phyloP scores from a whole-genome alignment of 805 yeast genomes.

The Saturnispora hagleri region DNA sequence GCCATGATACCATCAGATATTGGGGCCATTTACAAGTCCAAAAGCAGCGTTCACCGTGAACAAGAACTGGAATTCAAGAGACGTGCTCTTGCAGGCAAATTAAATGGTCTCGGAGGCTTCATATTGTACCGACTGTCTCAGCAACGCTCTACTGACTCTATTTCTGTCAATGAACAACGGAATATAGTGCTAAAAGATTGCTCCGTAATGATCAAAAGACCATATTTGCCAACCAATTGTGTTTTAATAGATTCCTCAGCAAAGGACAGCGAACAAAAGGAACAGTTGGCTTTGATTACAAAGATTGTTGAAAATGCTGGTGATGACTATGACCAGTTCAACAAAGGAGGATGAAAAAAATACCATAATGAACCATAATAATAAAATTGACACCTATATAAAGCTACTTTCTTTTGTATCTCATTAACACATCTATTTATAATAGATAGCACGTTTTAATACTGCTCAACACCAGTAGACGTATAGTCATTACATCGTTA shows the following conservation, averaged over 20 bases:
- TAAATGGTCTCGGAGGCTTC: neutral
- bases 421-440: neutral
- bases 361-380: slow-evolving; percentile 1
- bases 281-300: slow-evolving; percentile 29
- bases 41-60: neutral
- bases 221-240: neutral
- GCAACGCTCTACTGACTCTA: neutral
- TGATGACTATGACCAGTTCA: slow-evolving; percentile 33
- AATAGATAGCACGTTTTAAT: neutral
- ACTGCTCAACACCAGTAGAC: neutral
- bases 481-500: too few relatives aligned
- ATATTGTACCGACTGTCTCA: slow-evolving; percentile 1
- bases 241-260: neutral
- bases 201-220: neutral
- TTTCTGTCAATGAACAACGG: neutral
- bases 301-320: slow-evolving; percentile 44
- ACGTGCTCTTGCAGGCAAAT: neutral
- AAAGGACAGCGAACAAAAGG: slow-evolving; percentile 14
- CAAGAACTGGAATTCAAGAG: slow-evolving; percentile 3
- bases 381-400: neutral
- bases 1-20: neutral
- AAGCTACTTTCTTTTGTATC: neutral
- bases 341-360: slow-evolving; percentile 41
- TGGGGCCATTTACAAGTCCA: slow-evolving; percentile 1
- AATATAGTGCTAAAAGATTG: neutral